These are phyloP conservation scores for Chamaecrista fasciculata DNA, from an alignment of 306 rosid genomes.

Conservation along the genomic window DNA sequence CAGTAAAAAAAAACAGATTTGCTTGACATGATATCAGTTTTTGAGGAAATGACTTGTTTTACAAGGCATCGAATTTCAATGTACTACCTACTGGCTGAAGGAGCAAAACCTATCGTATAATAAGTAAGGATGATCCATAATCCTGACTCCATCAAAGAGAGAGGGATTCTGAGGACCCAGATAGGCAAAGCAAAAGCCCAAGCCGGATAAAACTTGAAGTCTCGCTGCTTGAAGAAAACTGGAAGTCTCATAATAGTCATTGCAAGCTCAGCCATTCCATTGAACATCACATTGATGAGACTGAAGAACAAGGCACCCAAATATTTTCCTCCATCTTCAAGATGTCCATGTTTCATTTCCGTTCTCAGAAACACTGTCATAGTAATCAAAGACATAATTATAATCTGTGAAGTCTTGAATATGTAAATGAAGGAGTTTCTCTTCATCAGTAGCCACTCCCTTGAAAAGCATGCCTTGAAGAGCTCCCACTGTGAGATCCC, in stretches of 20 bases:
- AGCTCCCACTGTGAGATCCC: constrained; percentile 64
- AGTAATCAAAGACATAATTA: constrained; percentile 45
- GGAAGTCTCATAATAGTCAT: constrained; percentile 60
- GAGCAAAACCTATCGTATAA: constrained; percentile 73
- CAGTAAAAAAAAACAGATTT: constrained; percentile 3
- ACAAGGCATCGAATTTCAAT: not conserved
- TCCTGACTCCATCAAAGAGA: constrained; percentile 61
- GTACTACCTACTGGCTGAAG: constrained; percentile 57
- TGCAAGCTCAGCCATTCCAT: constrained; percentile 61
- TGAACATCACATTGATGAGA: constrained; percentile 65
- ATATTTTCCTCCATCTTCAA: constrained; percentile 57
- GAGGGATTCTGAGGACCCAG: constrained; percentile 57
- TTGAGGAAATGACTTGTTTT: not conserved
- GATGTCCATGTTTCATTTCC: constrained; percentile 46
- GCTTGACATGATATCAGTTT: not conserved
- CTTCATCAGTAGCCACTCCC: constrained; percentile 70
- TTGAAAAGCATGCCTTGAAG: constrained; percentile 63
- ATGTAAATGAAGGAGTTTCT: constrained; percentile 56
- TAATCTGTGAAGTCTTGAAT: constrained; percentile 63
- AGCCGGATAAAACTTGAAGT: constrained; percentile 57
- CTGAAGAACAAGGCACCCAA: constrained; percentile 63
- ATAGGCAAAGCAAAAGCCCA: constrained; percentile 74
- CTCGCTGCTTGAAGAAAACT: constrained; percentile 65
- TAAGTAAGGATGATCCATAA: constrained; percentile 63
- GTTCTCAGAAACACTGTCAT: constrained; percentile 63